phyloP scores from a whole-genome alignment of 129 eudicot species.

The Glebionis coronaria region DNA sequence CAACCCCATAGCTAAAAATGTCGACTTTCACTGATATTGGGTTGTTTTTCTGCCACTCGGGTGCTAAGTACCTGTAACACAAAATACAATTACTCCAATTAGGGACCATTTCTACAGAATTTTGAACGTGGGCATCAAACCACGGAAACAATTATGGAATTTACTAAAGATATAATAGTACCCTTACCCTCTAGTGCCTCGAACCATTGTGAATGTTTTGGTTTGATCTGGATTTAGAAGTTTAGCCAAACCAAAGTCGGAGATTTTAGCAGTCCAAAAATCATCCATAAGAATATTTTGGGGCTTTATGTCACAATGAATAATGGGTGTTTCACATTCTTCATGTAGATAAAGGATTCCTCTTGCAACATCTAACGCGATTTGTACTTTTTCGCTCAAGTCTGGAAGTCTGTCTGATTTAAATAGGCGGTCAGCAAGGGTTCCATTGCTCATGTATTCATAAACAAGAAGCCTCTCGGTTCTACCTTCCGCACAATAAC shows the following conservation, averaged over 20 bases:
- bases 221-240: slow-evolving; percentile 6
- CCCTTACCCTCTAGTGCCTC: slow-evolving; percentile 16
- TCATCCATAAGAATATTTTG: slow-evolving; percentile 41
- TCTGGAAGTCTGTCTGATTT: slow-evolving; percentile 14
- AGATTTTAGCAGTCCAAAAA: slow-evolving; percentile 15
- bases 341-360: slow-evolving; percentile 35
- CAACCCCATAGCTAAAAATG: slow-evolving; percentile 19
- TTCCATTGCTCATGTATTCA: slow-evolving; percentile 10
- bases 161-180: background rate
- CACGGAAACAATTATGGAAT: no score
- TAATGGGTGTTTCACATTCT: slow-evolving; percentile 38
- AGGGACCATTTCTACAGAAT: no score
- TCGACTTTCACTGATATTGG: slow-evolving; percentile 9
- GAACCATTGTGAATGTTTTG: slow-evolving; percentile 11
- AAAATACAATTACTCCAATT: background rate
- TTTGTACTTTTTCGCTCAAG: slow-evolving; percentile 20
- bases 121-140: no score
- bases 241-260: slow-evolving; percentile 10
- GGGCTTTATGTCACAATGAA: slow-evolving; percentile 30
- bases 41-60: slow-evolving; percentile 20
- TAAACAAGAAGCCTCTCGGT: slow-evolving; percentile 10
- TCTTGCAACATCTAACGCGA: slow-evolving; percentile 31
- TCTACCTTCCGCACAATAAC: slow-evolving; percentile 13
- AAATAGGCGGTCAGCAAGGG: slow-evolving; percentile 35
- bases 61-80: slow-evolving; percentile 22